These are phyloP conservation scores for Kitagawia praeruptora DNA, from an alignment of 129 eudicot genomes.

Conservation along the genomic window DNA sequence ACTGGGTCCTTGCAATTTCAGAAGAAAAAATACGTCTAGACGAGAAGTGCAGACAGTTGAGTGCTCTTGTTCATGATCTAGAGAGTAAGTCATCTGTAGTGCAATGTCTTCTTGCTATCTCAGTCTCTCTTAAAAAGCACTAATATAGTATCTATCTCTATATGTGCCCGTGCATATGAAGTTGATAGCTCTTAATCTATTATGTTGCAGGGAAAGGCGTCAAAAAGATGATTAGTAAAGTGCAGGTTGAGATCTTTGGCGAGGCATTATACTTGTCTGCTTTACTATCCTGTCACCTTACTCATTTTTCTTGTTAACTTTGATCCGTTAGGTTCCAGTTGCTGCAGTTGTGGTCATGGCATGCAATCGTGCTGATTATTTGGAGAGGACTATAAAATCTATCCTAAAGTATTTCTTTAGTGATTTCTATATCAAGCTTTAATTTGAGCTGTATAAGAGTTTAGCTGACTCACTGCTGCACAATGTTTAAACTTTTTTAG, in stretches of 20 bases:
- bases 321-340: conserved; percentile 56
- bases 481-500: conserved; percentile 30
- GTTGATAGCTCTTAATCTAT: conserved; percentile 2
- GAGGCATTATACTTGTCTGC: not conserved
- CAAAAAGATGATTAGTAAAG: conserved; percentile 35
- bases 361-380: conserved; percentile 96
- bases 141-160: not conserved
- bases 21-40: conserved; percentile 55
- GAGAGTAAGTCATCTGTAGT: conserved; percentile 37
- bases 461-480: conserved; percentile 13
- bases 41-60: conserved; percentile 59
- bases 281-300: not conserved
- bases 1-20: conserved; percentile 32
- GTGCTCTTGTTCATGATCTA: conserved; percentile 64
- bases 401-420: conserved; percentile 57
- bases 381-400: conserved; percentile 84
- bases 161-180: not conserved
- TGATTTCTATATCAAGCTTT: not conserved
- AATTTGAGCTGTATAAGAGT: conserved; percentile 1
- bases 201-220: conserved; percentile 56
- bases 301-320: not conserved
- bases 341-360: conserved; percentile 99
- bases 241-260: conserved; percentile 38
- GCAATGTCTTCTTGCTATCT: not conserved
- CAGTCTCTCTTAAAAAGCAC: not conserved